These are phyloP conservation scores for Infundibulicybe gibba DNA, from an alignment of 768 basidiomycete species.

Conservation along the genomic window DNA sequence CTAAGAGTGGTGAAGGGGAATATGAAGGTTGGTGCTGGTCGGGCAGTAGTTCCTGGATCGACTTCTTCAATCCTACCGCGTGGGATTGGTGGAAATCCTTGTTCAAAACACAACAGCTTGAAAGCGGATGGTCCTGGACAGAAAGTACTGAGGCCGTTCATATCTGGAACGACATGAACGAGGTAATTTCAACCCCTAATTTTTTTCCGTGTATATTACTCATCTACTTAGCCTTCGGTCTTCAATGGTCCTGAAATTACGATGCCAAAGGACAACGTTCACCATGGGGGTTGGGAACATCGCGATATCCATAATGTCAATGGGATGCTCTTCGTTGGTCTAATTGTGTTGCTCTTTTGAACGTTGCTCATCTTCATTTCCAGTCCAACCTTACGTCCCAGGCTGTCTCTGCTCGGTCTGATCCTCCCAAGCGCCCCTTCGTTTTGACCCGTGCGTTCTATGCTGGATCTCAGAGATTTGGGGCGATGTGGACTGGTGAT, in stretches of 20 bases:
- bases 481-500: slow-evolving; percentile 99
- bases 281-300: slow-evolving; percentile 96
- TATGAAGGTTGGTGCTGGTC: slow-evolving; percentile 99
- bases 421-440: slow-evolving; percentile 82
- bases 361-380: neutral
- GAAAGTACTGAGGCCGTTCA: slow-evolving; percentile 80
- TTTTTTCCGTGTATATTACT: slow-evolving; percentile 1
- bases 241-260: slow-evolving; percentile 98
- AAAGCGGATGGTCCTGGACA: slow-evolving; percentile 67
- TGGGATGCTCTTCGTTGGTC: slow-evolving; percentile 84
- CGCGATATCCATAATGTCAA: slow-evolving; percentile 97
- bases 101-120: slow-evolving; percentile 60
- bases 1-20: slow-evolving; percentile 73
- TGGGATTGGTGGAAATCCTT: slow-evolving; percentile 91
- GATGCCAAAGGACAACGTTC: slow-evolving; percentile 64
- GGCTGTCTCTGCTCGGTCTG: slow-evolving; percentile 73
- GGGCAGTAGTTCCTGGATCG: slow-evolving; percentile 94
- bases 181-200: slow-evolving; percentile 44
- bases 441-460: slow-evolving; percentile 95
- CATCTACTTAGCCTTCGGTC: slow-evolving; percentile 74
- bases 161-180: slow-evolving; percentile 99
- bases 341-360: neutral
- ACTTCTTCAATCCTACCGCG: slow-evolving; percentile 88
- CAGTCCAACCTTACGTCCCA: slow-evolving; percentile 84
- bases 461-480: slow-evolving; percentile 92